Conservation (phyloP, 163 green algal genomes). For the Scenedesmus sp. region DNA sequence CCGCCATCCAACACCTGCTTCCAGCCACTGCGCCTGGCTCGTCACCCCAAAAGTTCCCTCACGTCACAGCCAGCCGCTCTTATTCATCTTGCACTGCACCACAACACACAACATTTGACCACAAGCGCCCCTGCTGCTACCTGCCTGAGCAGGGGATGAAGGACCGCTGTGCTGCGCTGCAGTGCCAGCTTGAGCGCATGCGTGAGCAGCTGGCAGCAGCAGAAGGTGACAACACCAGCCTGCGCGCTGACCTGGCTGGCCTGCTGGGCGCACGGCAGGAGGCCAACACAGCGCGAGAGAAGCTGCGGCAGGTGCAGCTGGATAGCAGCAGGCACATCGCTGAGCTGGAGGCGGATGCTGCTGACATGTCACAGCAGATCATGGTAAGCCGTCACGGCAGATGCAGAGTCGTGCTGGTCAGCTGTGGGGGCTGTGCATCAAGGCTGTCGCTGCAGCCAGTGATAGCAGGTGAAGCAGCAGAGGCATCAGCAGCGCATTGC, state of each 20-base stretch:
- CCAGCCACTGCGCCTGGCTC: too few relatives aligned
- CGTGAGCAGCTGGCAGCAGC: constrained; percentile 18
- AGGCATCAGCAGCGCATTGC: too few relatives aligned
- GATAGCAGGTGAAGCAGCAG: too few relatives aligned
- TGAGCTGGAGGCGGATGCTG: constrained; percentile 28
- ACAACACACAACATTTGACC: too few relatives aligned
- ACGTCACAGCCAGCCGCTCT: too few relatives aligned
- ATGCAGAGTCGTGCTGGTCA: neutral
- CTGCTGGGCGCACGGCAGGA: constrained; percentile 12
- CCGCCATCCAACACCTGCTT: too few relatives aligned
- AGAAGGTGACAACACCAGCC: constrained; percentile 32
- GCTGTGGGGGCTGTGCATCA: neutral
- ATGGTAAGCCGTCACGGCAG: constrained; percentile 27
- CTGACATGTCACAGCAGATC: constrained; percentile 40
- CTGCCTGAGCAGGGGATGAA: constrained; percentile 15
- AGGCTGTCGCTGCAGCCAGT: too few relatives aligned
- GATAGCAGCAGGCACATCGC: neutral
- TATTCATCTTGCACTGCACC: too few relatives aligned
- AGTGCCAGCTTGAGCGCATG: constrained; percentile 5
- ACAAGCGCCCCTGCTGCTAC: neutral
- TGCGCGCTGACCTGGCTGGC: constrained; percentile 26
- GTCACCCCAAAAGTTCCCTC: too few relatives aligned
- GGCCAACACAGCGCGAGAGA: neutral
- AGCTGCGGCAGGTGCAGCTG: constrained; percentile 15
- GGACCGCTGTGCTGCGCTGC: constrained; percentile 17